Evolutionary conservation across 208 protist species (phyloP).

Genomic region (Leptomonas seymouri): DNA sequence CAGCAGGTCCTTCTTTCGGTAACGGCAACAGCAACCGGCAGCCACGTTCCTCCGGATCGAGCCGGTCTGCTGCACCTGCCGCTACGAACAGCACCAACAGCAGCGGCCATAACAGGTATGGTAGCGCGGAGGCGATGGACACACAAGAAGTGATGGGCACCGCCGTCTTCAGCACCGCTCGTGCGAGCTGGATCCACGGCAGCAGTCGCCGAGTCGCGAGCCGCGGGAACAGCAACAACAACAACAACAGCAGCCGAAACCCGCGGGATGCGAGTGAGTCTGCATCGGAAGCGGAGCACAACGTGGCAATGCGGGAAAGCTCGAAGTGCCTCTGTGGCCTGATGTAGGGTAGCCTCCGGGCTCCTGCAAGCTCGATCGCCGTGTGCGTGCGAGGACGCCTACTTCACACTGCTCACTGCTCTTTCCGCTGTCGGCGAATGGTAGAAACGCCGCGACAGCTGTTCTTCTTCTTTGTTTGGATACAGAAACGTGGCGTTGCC

Average conservation of each 20-base stretch:
- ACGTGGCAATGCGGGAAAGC: slow-evolving; percentile 40
- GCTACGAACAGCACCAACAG: neutral
- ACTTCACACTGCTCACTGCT: no score
- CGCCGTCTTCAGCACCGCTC: slow-evolving; percentile 10
- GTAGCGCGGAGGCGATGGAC: slow-evolving; percentile 5
- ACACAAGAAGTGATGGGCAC: slow-evolving; percentile 17
- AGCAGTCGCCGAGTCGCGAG: neutral
- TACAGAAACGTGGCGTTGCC: no score
- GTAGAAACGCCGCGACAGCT: no score
- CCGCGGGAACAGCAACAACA: slow-evolving; percentile 1
- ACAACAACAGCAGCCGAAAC: neutral
- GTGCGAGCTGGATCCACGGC: neutral
- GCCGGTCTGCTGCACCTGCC: neutral
- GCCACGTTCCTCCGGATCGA: neutral
- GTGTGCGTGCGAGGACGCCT: no score
- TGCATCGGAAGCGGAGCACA: slow-evolving; percentile 26
- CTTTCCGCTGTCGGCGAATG: no score
- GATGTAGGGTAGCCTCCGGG: slow-evolving; percentile 8
- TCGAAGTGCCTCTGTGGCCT: slow-evolving; percentile 42
- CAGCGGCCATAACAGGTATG: neutral
- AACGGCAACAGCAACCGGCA: neutral
- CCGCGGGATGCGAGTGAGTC: slow-evolving; percentile 19
- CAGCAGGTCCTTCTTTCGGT: neutral
- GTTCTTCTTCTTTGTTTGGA: no score
- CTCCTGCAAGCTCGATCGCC: no score